These are phyloP conservation scores for Metschnikowia matae DNA, from an alignment of 805 yeast species.

Conservation along the genomic window DNA sequence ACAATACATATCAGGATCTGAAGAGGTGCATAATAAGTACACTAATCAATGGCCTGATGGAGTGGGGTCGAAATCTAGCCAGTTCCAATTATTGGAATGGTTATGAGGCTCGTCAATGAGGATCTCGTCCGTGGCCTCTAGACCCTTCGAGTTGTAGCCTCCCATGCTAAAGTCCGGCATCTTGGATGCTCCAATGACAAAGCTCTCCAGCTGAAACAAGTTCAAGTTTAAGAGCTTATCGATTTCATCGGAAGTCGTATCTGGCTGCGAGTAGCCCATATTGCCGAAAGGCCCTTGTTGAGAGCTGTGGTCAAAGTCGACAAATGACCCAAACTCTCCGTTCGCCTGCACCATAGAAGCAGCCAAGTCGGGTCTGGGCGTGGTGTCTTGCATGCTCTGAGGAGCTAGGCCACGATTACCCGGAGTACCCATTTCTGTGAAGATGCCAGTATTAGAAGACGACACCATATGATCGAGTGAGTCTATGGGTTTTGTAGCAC, in stretches of 20 bases:
- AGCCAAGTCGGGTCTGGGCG: neutral
- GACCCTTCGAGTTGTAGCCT: slow-evolving; percentile 15
- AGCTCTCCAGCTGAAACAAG: slow-evolving; percentile 33
- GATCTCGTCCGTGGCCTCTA: slow-evolving; percentile 33
- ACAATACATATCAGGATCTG: too few relatives aligned
- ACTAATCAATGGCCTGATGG: slow-evolving; percentile 5
- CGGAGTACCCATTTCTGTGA: slow-evolving; percentile 7
- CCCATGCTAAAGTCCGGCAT: slow-evolving; percentile 5
- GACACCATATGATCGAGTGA: slow-evolving; percentile 10
- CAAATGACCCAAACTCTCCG: slow-evolving; percentile 2
- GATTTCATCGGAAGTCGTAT: slow-evolving; percentile 31
- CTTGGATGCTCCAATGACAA: slow-evolving; percentile 22
- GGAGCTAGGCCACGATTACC: neutral
- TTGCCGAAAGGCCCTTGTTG: neutral
- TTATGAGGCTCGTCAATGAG: slow-evolving; percentile 21
- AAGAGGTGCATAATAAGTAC: too few relatives aligned
- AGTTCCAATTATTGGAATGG: slow-evolving; percentile 30
- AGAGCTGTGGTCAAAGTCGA: slow-evolving; percentile 7
- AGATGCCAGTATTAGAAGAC: slow-evolving; percentile 10
- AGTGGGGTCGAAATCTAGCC: slow-evolving; percentile 37
- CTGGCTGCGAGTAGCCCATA: slow-evolving; percentile 6
- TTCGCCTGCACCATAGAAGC: neutral
- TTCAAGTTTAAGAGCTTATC: slow-evolving; percentile 39
- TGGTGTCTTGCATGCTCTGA: neutral
- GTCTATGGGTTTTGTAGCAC: neutral